Percentiles rank a stretch among this genome's conserved stretches.
phyloP scores from a whole-genome alignment of 805 yeast species.

The Candida koratica region DNA sequence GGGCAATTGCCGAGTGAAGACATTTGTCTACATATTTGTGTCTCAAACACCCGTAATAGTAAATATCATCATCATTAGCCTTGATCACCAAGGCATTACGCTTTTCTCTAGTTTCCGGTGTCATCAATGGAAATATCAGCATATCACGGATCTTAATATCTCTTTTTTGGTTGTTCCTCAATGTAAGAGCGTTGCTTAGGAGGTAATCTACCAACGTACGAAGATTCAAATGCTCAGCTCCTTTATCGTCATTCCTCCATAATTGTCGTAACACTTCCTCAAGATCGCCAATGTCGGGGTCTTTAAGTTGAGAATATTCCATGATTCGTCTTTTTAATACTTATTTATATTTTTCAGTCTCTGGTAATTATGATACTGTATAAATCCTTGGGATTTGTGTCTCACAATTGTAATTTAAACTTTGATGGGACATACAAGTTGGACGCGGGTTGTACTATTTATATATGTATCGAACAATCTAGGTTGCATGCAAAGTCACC shows the following conservation, averaged over 20 bases:
- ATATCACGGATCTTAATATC: conserved; percentile 23
- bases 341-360: no score
- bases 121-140: conserved; percentile 11
- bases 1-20: conserved; percentile 24
- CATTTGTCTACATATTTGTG: conserved; percentile 24
- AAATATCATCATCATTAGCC: conserved; percentile 3
- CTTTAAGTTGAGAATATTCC: background rate
- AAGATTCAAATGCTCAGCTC: conserved; percentile 19
- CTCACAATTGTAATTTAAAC: no score
- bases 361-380: no score
- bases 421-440: no score
- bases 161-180: conserved; percentile 23
- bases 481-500: no score
- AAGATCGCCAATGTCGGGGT: conserved; percentile 17
- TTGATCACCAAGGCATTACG: conserved; percentile 11
- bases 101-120: background rate
- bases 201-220: conserved; percentile 26
- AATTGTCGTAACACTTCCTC: conserved; percentile 18
- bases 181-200: conserved; percentile 19
- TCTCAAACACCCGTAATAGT: conserved; percentile 21
- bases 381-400: no score
- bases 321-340: background rate
- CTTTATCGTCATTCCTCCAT: conserved; percentile 15
- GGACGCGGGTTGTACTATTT: no score
- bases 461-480: no score